These are phyloP conservation scores for Oenanthe javanica DNA, from an alignment of 140 eudicot species.

Conservation along the genomic window DNA sequence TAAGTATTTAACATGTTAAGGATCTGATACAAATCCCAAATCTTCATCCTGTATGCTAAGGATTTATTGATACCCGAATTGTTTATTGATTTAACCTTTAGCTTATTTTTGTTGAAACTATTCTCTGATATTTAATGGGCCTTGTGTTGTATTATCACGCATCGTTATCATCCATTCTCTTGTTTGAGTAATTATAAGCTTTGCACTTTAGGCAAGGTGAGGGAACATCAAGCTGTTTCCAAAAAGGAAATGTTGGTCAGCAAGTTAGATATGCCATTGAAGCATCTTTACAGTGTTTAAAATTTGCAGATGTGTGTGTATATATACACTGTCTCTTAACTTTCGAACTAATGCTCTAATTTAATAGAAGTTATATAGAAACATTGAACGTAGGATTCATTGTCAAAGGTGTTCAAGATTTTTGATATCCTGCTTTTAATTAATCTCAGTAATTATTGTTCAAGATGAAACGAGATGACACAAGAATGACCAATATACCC, in stretches of 20 bases:
- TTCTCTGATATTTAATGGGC: background rate
- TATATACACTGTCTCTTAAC: background rate
- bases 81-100: background rate
- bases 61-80: background rate
- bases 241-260: background rate
- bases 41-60: background rate
- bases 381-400: background rate
- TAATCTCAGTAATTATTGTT: background rate
- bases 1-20: no score
- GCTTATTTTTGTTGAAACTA: background rate
- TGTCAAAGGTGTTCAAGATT: background rate
- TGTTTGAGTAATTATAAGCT: background rate
- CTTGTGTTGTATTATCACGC: background rate
- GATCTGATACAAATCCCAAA: background rate
- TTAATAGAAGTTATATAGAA: background rate
- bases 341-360: background rate
- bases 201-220: background rate
- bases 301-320: background rate
- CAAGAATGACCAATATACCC: background rate
- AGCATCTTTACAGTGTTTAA: background rate
- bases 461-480: background rate
- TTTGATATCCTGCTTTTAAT: background rate
- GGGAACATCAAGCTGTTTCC: background rate
- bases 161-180: background rate
- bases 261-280: background rate